These are phyloP conservation scores for Aspergillus carlsbadensis DNA, from an alignment of 495 filamentous ascomycete species.

Conservation along the genomic window DNA sequence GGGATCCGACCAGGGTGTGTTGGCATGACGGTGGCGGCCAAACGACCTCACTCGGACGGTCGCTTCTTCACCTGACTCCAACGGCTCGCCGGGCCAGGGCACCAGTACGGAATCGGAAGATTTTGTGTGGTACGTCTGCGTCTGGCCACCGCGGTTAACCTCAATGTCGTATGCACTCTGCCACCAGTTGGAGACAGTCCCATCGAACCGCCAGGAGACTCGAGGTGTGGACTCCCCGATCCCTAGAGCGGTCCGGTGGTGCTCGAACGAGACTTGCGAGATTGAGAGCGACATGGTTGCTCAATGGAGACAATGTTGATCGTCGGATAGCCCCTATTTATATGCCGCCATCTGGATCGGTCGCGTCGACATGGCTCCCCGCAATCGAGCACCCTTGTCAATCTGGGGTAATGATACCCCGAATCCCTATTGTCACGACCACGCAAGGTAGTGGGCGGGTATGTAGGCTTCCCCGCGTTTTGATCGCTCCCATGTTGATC, in stretches of 20 bases:
- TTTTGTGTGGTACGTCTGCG: conserved; percentile 6
- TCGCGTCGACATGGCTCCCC: neutral
- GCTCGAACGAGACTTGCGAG: conserved; percentile 16
- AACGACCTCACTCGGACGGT: conserved; percentile 12
- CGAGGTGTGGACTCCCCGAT: conserved; percentile 14
- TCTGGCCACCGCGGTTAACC: neutral
- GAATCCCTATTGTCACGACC: neutral
- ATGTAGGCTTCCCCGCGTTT: no score
- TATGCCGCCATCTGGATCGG: neutral
- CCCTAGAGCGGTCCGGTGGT: conserved; percentile 13
- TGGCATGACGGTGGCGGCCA: neutral
- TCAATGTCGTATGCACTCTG: conserved; percentile 15
- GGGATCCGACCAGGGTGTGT: conserved; percentile 13
- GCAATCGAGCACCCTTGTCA: neutral
- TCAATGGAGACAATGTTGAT: no score
- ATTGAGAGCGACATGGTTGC: conserved; percentile 17
- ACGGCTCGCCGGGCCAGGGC: conserved; percentile 9
- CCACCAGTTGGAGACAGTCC: conserved; percentile 11
- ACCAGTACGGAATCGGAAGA: conserved; percentile 19
- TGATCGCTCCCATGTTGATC: no score
- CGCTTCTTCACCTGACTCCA: conserved; percentile 13
- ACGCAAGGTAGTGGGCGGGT: neutral
- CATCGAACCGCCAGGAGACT: conserved; percentile 18
- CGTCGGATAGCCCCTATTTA: neutral
- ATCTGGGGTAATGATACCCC: conserved; percentile 3